Conservation (phyloP, 257 asterid species). For the Ocimum tenuiflorum region DNA sequence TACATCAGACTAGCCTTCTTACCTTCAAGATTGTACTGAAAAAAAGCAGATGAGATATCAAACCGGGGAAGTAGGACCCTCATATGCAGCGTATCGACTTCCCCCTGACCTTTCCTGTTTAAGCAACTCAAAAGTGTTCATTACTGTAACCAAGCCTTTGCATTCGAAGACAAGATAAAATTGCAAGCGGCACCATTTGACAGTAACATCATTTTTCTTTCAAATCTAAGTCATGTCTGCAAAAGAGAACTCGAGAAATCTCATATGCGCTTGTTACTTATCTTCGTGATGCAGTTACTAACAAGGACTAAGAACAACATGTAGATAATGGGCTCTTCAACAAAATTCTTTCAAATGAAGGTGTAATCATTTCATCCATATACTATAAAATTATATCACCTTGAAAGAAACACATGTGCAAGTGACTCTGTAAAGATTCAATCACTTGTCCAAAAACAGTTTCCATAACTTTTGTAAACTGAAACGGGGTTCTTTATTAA, state of each 20-base stretch:
- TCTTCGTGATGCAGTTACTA: neutral
- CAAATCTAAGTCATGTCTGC: neutral
- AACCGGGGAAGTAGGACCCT: conserved; percentile 71
- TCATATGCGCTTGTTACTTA: neutral
- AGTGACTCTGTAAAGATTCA: neutral
- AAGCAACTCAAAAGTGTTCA: conserved; percentile 28
- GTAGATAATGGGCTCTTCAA: no score
- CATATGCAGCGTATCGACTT: conserved; percentile 54
- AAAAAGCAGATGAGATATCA: conserved; percentile 22
- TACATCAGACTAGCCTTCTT: conserved; percentile 17
- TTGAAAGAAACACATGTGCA: neutral
- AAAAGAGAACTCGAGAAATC: neutral
- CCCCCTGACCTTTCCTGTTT: conserved; percentile 71
- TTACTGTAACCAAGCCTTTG: neutral
- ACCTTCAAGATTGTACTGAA: neutral
- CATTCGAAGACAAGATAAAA: neutral
- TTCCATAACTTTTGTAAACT: neutral
- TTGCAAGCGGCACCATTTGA: neutral
- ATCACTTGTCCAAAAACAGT: neutral
- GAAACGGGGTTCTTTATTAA: neutral
- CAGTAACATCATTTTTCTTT: neutral
- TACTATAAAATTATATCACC: neutral
- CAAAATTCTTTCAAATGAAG: neutral
- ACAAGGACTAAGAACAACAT: neutral
- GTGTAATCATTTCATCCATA: neutral